These are phyloP conservation scores for Isabelozyma rhagii DNA, from an alignment of 805 yeast genomes.

Conservation along the genomic window DNA sequence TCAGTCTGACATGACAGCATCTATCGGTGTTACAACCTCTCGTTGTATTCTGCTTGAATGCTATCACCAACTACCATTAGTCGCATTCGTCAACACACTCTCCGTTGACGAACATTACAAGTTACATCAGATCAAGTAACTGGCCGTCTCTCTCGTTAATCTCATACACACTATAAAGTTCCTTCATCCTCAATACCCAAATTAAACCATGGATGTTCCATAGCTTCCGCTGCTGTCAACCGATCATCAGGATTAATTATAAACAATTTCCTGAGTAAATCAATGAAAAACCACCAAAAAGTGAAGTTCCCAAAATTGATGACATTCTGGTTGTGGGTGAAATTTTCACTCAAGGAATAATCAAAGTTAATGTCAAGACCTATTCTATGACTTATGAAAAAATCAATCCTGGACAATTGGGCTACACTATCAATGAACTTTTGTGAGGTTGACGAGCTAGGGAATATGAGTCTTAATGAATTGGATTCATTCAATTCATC, in stretches of 20 bases:
- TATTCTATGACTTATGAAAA: constrained; percentile 38
- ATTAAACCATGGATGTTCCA: constrained; percentile 48
- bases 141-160: not conserved
- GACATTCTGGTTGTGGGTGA: constrained; percentile 34
- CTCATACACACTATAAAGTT: constrained; percentile 11
- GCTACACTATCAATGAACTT: constrained; percentile 38
- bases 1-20: too few relatives aligned
- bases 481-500: constrained; percentile 23
- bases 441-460: constrained; percentile 35
- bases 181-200: constrained; percentile 48
- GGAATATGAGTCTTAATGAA: constrained; percentile 32
- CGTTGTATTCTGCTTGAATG: too few relatives aligned
- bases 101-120: too few relatives aligned
- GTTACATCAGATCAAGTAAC: too few relatives aligned
- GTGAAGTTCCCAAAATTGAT: constrained; percentile 59
- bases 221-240: constrained; percentile 39
- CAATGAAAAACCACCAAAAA: constrained; percentile 79
- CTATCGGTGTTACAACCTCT: too few relatives aligned
- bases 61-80: too few relatives aligned
- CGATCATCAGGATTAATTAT: constrained; percentile 37
- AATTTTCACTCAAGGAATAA: constrained; percentile 36
- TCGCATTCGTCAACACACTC: too few relatives aligned
- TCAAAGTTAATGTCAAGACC: constrained; percentile 40
- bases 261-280: constrained; percentile 35
- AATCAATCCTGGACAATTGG: constrained; percentile 40